These are phyloP conservation scores for Colletotrichum sp. DNA, from an alignment of 2,329 filamentous ascomycete species.

Conservation along the genomic window DNA sequence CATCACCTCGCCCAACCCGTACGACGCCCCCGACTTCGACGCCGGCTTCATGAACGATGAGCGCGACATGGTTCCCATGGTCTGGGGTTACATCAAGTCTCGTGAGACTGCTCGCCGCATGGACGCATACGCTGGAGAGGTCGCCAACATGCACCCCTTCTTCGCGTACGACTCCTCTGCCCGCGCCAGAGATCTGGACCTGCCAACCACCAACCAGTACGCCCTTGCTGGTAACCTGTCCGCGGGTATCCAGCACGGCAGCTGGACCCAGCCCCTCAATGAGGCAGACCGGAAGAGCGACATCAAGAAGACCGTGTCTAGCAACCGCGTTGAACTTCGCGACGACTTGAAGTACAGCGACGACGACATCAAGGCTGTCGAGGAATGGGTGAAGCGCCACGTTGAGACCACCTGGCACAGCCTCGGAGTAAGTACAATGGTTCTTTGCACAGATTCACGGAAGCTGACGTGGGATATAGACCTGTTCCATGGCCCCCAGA, in stretches of 20 bases:
- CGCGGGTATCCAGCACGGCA: constrained; percentile 75
- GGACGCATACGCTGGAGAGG: constrained; percentile 79
- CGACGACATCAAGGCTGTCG: constrained; percentile 67
- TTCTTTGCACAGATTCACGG: not conserved
- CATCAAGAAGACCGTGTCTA: constrained; percentile 58
- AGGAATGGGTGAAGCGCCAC: constrained; percentile 74
- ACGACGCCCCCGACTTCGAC: constrained; percentile 79
- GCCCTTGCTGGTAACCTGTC: constrained; percentile 75
- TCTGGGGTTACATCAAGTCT: constrained; percentile 85
- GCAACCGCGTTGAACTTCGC: constrained; percentile 64
- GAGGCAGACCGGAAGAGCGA: constrained; percentile 55
- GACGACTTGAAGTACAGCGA: constrained; percentile 71
- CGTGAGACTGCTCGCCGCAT: constrained; percentile 80
- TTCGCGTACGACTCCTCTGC: constrained; percentile 74
- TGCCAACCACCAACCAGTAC: constrained; percentile 77
- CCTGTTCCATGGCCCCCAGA: constrained; percentile 77
- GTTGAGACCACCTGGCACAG: constrained; percentile 79
- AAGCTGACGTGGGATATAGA: constrained; percentile 37
- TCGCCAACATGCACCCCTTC: constrained; percentile 71
- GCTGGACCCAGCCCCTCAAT: constrained; percentile 67
- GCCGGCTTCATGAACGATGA: constrained; percentile 87
- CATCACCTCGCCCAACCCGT: constrained; percentile 74
- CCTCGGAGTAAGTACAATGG: constrained; percentile 47
- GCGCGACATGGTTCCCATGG: constrained; percentile 83
- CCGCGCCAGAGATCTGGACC: constrained; percentile 73